Conservation (phyloP, 352 stramenopile species). For the Globisporangium irregulare region DNA sequence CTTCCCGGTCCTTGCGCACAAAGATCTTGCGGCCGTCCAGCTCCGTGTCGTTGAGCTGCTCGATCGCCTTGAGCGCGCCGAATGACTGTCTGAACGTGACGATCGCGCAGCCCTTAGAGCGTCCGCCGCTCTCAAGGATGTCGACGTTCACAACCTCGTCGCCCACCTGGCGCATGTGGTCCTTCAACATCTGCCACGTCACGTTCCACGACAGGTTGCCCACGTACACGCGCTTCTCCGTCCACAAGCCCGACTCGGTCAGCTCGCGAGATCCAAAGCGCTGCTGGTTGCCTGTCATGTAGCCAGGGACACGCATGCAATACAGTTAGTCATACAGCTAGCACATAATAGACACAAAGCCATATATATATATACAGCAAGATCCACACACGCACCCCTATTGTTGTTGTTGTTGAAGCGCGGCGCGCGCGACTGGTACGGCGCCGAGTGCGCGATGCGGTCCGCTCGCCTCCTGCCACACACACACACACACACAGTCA, state of each 20-base stretch:
- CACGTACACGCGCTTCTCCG: constrained; percentile 68
- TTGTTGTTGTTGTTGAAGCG: constrained; percentile 16
- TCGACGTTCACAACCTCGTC: constrained; percentile 66
- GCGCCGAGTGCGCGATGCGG: constrained; percentile 50
- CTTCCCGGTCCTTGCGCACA: constrained; percentile 92
- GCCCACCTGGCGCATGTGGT: constrained; percentile 65
- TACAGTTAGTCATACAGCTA: neutral
- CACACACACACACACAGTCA: constrained; percentile 8
- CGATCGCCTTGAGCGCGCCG: constrained; percentile 83
- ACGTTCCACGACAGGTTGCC: constrained; percentile 85
- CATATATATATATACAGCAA: neutral
- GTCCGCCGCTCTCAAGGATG: constrained; percentile 61
- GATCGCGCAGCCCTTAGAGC: constrained; percentile 92
- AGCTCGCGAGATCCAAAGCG: neutral
- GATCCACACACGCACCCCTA: neutral
- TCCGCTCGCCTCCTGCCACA: constrained; percentile 58
- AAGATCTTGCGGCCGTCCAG: constrained; percentile 92
- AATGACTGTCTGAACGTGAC: constrained; percentile 89
- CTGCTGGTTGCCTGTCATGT: neutral
- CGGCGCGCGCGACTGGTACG: constrained; percentile 38
- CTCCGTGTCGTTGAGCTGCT: constrained; percentile 89
- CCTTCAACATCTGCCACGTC: constrained; percentile 79
- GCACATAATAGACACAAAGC: neutral
- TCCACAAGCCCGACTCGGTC: neutral
- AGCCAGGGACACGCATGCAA: neutral